Base-by-base conservation (phyloP, 1,139 yeast genomes). In the Magnusiomyces fungicola region DNA sequence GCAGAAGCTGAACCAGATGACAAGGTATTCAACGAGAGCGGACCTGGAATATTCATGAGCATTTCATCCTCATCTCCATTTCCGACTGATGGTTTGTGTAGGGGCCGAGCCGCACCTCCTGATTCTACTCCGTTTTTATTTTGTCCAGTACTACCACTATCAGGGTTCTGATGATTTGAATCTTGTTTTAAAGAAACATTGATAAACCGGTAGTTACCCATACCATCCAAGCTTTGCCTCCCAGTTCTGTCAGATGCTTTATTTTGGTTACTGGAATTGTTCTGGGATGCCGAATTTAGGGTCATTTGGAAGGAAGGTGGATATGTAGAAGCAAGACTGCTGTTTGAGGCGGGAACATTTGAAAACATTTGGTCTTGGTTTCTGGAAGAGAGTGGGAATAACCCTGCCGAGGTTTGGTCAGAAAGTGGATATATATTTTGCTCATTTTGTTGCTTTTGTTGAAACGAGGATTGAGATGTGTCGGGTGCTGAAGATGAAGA, bases 361-460 rank as follows among this genome's bases (percentile, higher is more conserved):
- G 47, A 16, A 29, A 49, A 49, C 4, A 49, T 36, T 16, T 34
- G 33, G 29, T 49, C 49, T 32, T 49, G 36, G 36, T 14, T 5
- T n/a, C 36, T 32, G n/a, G n/a, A n/a, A 12, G 36, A 32, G 16
- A 32, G 5, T 7, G 36, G 18, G n/a, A 32, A 32, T 12, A 32
- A 32, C 18, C 18, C n/a, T 5, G 9, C n/a, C 5, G 6, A 14
- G 10, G 36, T 14, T 32, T 32, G 36, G 36, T 32, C 16, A 32
- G 36, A n/a, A 5, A 32, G 5, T 9, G 9, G 36, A 18, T 32
- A 32, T 32, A 14, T 32, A n/a, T 27, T 27, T 27, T 27, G 30
- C 10, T 7, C 10, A 27, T 27, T 27, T 12, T 27, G 7, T 27
- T 27, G 30, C 30, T 7, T 7, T 27, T 27, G 30, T 27, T 27